Base-by-base conservation (phyloP, 257 asterid genomes). In the Hygrophila difformis region DNA sequence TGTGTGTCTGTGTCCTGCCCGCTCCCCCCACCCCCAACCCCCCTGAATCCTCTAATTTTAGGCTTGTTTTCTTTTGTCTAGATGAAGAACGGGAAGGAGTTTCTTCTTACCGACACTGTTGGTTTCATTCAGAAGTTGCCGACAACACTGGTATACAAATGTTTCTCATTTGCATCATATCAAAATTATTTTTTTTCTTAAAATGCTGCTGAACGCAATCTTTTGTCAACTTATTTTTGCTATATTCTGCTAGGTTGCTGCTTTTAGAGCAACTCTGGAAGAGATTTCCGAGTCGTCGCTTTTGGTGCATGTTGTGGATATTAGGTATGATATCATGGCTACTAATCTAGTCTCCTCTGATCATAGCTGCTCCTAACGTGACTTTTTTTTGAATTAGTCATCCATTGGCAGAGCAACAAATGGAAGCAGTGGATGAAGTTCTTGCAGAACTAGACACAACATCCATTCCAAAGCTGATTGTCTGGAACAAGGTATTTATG, bases 111-210 rank as follows among this genome's bases (percentile, higher is more conserved):
- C 0, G 98, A 89, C 71, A 89, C 98, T 22, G 98, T 89, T 16
- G 98, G 98, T 28, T 89, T 89, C 72, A 89, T 89, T 61, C 98
- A 89, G 51, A 89, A 89, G 56, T 60, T 89, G 63, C 98, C 98
- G 15, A 85, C 98, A 28, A 82, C 96, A 11, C 76, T 89, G 84
- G 98, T 85, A 71, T 49, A 74, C n/a, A n/a, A 29, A 29, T 4
- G 37, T 2, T 33, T 33, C 37, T 33, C 12, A 1, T 3, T 33
- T 9, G 12, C 2, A 5, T 5, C 12, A 5, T 33, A 12, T 33
- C 12, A 10, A 4, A 12, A 9, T 33, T 8, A 3, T 26, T 26
- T 26, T 26, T 31, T 35, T 41, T 49, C 47, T 6, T 18, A 24
- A 43, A 39, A 38, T 53, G 18, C 51, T 44, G 61, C 29, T 37